Conservation (phyloP, 352 stramenopile species). For the Blastocystis sp. region DNA sequence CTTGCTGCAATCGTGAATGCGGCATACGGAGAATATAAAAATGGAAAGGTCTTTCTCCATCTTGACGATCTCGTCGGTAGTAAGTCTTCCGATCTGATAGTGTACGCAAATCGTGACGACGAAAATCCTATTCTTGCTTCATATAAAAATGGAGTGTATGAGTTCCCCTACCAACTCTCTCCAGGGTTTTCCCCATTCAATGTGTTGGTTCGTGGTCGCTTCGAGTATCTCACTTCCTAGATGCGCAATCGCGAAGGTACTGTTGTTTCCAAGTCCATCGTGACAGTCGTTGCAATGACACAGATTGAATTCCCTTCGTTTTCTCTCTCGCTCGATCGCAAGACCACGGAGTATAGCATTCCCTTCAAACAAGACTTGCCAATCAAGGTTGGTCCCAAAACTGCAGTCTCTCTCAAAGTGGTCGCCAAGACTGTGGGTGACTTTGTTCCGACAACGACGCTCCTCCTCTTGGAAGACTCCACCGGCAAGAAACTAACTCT, state of each 20-base stretch:
- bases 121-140: background rate
- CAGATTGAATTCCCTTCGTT: background rate
- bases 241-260: background rate
- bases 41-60: background rate
- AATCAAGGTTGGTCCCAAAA: background rate
- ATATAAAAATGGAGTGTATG: background rate
- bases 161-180: background rate
- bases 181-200: background rate
- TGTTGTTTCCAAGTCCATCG: background rate
- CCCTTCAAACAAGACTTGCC: background rate
- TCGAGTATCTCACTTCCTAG: background rate
- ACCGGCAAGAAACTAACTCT: background rate
- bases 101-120: background rate
- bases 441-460: background rate
- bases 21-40: background rate
- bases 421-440: background rate
- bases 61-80: background rate
- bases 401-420: background rate
- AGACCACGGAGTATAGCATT: background rate
- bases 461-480: background rate
- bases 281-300: background rate
- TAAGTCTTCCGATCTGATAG: background rate
- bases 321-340: background rate
- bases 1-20: background rate
- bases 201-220: background rate